A percentile compares a stretch with the other conserved stretches of the same genome.
phyloP scores from a whole-genome alignment of 2,329 filamentous ascomycete species.

The Fusarium brachygibbosum region DNA sequence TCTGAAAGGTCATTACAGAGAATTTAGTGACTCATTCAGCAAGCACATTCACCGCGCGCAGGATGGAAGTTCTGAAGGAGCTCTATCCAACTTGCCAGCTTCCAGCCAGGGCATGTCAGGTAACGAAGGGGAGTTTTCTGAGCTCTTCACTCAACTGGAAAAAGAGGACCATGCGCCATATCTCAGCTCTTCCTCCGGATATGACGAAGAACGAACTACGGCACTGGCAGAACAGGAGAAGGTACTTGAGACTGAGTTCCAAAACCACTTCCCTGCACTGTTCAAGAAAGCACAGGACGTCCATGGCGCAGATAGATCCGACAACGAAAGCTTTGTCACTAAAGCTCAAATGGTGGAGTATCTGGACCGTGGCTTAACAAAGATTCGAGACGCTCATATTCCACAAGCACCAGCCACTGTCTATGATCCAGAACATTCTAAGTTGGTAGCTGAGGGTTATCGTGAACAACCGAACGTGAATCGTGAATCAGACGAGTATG shows the following conservation, averaged over 20 bases:
- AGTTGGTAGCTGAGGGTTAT: constrained; percentile 50
- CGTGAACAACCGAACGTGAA: constrained; percentile 46
- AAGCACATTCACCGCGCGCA: constrained; percentile 62
- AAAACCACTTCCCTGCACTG: constrained; percentile 60
- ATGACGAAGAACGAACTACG: constrained; percentile 57
- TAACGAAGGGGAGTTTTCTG: constrained; percentile 58
- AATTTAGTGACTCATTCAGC: constrained; percentile 67
- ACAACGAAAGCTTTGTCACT: constrained; percentile 56
- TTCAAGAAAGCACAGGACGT: constrained; percentile 60
- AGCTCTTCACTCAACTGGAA: constrained; percentile 61
- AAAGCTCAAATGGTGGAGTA: constrained; percentile 64
- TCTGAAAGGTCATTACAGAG: constrained; percentile 68
- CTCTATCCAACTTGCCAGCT: constrained; percentile 20
- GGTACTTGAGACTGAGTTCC: constrained; percentile 64
- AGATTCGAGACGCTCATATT: constrained; percentile 55
- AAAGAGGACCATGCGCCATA: constrained; percentile 58
- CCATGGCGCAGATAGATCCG: constrained; percentile 51
- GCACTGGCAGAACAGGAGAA: constrained; percentile 62
- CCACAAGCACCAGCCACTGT: constrained; percentile 32
- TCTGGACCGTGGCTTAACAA: constrained; percentile 61
- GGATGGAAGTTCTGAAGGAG: constrained; percentile 59
- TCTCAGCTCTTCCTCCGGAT: constrained; percentile 55
- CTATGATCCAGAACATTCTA: constrained; percentile 51
- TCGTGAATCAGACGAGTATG: constrained; percentile 54
- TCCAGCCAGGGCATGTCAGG: constrained; percentile 41